Evolutionary conservation across 768 basidiomycete genomes (phyloP).

Genomic region (Trametes cinnabarina): DNA sequence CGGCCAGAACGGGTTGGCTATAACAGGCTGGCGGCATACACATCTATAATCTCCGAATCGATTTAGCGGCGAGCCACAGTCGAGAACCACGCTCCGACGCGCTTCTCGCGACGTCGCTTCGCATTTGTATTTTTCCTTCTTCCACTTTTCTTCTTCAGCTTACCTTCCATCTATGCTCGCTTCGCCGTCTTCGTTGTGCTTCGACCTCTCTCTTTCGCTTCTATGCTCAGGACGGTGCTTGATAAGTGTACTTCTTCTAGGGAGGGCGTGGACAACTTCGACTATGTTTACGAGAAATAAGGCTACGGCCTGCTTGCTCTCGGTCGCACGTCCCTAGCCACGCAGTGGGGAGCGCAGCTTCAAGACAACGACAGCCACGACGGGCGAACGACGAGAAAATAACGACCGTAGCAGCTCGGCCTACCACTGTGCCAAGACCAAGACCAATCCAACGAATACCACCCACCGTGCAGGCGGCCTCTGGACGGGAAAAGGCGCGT

Average conservation of each 20-base stretch:
- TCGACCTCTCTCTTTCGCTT: neutral
- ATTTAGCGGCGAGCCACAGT: neutral
- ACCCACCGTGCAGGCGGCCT: neutral
- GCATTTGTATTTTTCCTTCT: neutral
- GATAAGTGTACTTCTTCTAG: conserved; percentile 6
- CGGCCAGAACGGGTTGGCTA: neutral
- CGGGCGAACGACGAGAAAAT: neutral
- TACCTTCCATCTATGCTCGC: neutral
- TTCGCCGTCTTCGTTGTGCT: neutral
- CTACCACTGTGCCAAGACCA: too few species aligned
- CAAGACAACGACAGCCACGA: neutral
- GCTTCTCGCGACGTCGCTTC: neutral
- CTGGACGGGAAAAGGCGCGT: neutral
- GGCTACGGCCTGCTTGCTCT: neutral
- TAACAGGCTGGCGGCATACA: neutral
- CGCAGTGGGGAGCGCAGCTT: neutral
- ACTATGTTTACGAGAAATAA: conserved; percentile 9
- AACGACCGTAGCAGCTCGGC: neutral
- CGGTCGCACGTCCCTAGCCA: too few species aligned
- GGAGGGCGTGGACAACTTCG: conserved; percentile 18
- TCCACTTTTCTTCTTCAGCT: neutral
- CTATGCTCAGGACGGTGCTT: neutral
- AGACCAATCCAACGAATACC: neutral
- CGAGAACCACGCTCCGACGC: neutral
- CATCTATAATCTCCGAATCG: neutral